Evolutionary conservation across 2,329 filamentous ascomycete genomes (phyloP), one percentile per base, ranked within the genome.

Genomic region (Raffaelea albimanens): DNA sequence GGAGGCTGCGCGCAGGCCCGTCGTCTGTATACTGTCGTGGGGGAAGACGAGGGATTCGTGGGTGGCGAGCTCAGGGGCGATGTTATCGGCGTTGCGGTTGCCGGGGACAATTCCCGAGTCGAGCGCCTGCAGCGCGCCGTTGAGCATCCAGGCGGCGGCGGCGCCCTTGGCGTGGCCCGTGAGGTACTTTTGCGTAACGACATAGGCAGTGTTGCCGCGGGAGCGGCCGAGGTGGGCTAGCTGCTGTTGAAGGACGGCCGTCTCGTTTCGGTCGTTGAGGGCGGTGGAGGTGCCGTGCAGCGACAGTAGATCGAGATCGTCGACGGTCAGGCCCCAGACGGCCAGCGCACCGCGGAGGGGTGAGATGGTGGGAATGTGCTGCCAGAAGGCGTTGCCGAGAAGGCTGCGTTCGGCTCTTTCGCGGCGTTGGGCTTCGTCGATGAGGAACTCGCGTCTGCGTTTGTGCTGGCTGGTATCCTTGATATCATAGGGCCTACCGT

Each of bases 211-310:
- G 62, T 98, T 98, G 61, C 94, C 93, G 82, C 96, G 95, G 69
- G 83, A 85, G 58, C 93, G 87, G 56, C 93, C 93, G 46, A 98
- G 83, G 63, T 98, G 94, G 58, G 83, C 83, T 67, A 98, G 81
- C 70, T 98, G 94, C 66, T 96, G 83, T 75, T 91, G 96, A 59
- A 98, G 85, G 61, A 96, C 93, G 46, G 90, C 90, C 18, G 93
- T 97, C 67, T 98, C 93, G 69, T 98, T 98, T 83, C 97, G 97
- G 75, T 98, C 93, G 67, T 98, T 98, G 57, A 93, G 93, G 63
- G 94, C 89, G 55, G 93, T 98, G 1, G 93, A 97, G 36, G 93
- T 98, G 60, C 93, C 93, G 73, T 98, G 93, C 87, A 97, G 97
- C 16, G 93, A 97, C 16, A 91, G 91, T 53, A 98, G 89, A 57